phyloP scores from a whole-genome alignment of 345 rosid species.

The Draba incana region DNA sequence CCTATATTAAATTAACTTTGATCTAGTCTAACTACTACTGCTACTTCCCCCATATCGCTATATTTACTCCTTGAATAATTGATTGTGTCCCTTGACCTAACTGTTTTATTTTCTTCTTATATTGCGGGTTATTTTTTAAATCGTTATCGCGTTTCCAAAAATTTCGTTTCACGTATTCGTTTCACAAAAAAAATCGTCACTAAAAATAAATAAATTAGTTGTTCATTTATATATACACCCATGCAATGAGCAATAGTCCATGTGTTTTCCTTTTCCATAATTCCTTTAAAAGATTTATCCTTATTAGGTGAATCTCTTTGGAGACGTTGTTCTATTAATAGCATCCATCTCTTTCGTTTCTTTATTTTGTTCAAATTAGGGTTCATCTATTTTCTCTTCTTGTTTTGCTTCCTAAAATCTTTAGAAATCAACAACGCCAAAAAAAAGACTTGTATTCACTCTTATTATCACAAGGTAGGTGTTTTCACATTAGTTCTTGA shows the following conservation, averaged over 20 bases:
- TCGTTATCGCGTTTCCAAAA: too few species aligned
- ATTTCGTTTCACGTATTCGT: too few species aligned
- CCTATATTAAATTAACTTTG: too few species aligned
- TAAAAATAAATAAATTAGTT: not conserved
- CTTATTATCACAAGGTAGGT: slow-evolving; percentile 29
- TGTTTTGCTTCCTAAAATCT: slow-evolving; percentile 15
- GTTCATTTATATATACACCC: not conserved
- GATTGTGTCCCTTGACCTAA: slow-evolving; percentile 5
- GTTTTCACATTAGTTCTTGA: not conserved
- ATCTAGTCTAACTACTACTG: slow-evolving; percentile 3
- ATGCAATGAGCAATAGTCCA: slow-evolving; percentile 13
- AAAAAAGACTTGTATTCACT: slow-evolving; percentile 2
- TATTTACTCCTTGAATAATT: slow-evolving; percentile 16
- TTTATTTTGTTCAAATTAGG: not conserved
- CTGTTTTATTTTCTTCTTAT: not conserved
- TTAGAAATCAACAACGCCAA: slow-evolving; percentile 1
- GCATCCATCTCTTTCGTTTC: not conserved
- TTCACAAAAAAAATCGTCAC: not conserved
- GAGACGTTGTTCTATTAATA: slow-evolving; percentile 18
- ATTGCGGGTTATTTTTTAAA: too few species aligned
- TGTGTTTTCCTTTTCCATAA: not conserved
- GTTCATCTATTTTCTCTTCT: slow-evolving; percentile 16
- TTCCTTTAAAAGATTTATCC: not conserved
- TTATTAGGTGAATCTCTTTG: slow-evolving; percentile 16
- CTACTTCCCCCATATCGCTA: slow-evolving; percentile 18